Evolutionary conservation across 805 yeast species (phyloP).

Genomic region (Metschnikowia vanudenii): DNA sequence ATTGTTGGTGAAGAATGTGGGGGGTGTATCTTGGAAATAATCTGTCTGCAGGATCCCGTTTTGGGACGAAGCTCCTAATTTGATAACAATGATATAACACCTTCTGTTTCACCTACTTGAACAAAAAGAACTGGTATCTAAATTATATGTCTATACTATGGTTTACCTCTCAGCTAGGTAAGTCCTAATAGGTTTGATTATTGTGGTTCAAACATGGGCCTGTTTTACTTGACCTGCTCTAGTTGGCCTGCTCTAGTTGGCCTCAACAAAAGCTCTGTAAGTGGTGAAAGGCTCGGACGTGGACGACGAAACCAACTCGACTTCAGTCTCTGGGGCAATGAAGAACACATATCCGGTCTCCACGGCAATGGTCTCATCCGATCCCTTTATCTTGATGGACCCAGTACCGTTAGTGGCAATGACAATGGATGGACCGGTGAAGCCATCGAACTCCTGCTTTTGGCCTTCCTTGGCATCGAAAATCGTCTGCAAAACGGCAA

Average conservation of each 20-base stretch:
- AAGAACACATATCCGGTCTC: conserved; percentile 79
- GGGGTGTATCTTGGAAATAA: no score
- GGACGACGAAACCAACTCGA: conserved; percentile 56
- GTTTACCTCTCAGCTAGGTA: no score
- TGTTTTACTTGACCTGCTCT: not conserved
- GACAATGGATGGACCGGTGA: conserved; percentile 85
- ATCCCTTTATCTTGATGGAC: conserved; percentile 42
- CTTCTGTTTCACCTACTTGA: no score
- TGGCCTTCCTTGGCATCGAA: conserved; percentile 49
- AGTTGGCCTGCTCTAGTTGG: conserved; percentile 21
- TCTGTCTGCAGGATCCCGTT: no score
- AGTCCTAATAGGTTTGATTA: no score
- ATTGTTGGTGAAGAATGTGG: no score
- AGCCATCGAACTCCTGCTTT: conserved; percentile 53
- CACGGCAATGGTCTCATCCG: conserved; percentile 38
- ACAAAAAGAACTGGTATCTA: no score
- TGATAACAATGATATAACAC: no score
- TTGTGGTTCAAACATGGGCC: no score
- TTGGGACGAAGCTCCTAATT: no score
- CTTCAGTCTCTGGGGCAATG: conserved; percentile 71
- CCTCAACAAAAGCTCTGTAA: conserved; percentile 90
- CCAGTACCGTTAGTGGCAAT: conserved; percentile 85
- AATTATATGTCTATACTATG: no score
- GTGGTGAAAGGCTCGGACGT: conserved; percentile 57
- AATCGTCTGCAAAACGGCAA: conserved; percentile 83